These are phyloP conservation scores for Dendrobium officinale DNA, from an alignment of 106 monocot species.

Conservation along the genomic window DNA sequence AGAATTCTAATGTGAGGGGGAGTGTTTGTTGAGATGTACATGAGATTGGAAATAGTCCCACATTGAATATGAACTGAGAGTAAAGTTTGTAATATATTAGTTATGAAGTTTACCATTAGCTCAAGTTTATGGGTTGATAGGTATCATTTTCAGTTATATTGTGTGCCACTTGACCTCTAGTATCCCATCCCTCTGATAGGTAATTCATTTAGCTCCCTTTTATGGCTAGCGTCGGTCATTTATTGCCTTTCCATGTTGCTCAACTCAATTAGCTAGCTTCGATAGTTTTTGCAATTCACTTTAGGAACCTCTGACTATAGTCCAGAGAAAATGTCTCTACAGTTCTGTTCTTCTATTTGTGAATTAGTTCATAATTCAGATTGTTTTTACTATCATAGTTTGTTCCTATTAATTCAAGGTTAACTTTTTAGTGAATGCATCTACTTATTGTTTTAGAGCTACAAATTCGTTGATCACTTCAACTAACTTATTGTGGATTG, in stretches of 20 bases:
- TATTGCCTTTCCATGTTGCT: no score
- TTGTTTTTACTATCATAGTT: background rate
- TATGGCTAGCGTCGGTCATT: no score
- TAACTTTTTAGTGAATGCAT: background rate
- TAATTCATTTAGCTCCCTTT: no score
- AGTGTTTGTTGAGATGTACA: no score
- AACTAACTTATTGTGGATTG: background rate
- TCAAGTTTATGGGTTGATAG: background rate
- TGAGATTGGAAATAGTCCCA: no score
- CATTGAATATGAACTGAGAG: no score
- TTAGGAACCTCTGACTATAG: background rate
- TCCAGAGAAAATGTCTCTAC: background rate
- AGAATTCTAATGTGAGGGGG: no score
- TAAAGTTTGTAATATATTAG: no score
- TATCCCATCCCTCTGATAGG: no score
- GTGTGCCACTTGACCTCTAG: no score
- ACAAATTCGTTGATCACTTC: background rate
- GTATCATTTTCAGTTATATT: no score
- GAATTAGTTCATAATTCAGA: background rate
- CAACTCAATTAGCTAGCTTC: background rate
- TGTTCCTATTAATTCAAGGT: background rate
- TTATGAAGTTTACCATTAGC: background rate
- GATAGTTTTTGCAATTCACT: background rate
- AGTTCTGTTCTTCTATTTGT: background rate
- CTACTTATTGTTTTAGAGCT: background rate